Evolutionary conservation across 2,329 filamentous ascomycete species (phyloP).

Genomic region (Cryphonectria naterciae): DNA sequence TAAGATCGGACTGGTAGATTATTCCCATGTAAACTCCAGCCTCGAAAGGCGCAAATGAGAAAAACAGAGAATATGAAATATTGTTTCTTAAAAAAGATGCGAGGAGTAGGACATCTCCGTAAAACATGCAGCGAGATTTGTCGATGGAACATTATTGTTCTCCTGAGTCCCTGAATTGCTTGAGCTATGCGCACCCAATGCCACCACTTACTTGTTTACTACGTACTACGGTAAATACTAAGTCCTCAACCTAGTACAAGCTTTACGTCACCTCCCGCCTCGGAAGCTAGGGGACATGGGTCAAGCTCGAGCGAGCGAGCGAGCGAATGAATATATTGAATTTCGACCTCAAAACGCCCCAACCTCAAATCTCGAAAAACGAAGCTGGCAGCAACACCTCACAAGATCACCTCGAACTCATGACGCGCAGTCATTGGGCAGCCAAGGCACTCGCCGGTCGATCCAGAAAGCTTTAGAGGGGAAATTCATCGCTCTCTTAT

Average conservation of each 20-base stretch:
- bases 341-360: neutral
- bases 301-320: neutral
- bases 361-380: neutral
- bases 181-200: constrained; percentile 1
- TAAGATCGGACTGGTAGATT: neutral
- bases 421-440: neutral
- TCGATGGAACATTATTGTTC: constrained; percentile 13
- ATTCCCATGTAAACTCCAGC: constrained; percentile 2
- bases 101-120: constrained; percentile 11
- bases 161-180: constrained; percentile 4
- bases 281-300: neutral
- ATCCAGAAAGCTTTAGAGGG: neutral
- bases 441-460: neutral
- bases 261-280: constrained; percentile 2
- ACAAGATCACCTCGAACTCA: neutral
- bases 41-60: neutral
- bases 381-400: neutral
- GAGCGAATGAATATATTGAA: neutral
- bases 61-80: neutral
- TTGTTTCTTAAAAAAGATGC: constrained; percentile 7
- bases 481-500: neutral
- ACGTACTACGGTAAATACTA: neutral
- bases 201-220: constrained; percentile 3
- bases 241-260: neutral
- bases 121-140: constrained; percentile 17